These are phyloP conservation scores for Sporobolomyces phaffii DNA, from an alignment of 768 basidiomycete species.

Conservation along the genomic window DNA sequence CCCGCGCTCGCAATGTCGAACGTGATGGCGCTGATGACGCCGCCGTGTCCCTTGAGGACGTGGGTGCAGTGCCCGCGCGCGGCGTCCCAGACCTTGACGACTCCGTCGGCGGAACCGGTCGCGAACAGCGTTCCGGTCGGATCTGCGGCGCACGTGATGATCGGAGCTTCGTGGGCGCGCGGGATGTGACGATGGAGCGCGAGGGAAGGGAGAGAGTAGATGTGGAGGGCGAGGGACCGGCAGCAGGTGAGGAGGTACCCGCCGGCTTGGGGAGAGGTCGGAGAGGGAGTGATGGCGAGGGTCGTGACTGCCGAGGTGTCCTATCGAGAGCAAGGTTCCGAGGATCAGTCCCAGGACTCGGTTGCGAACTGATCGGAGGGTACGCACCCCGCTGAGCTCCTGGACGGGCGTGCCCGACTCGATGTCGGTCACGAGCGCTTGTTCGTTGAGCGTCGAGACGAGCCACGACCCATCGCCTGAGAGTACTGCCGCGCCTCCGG, in stretches of 20 bases:
- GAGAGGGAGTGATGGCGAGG: constrained; percentile 70
- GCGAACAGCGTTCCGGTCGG: constrained; percentile 85
- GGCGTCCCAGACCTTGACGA: constrained; percentile 95
- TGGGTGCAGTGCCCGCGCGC: constrained; percentile 82
- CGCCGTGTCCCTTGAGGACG: constrained; percentile 91
- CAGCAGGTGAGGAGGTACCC: constrained; percentile 70
- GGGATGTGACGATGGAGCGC: constrained; percentile 58
- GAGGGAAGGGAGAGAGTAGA: constrained; percentile 66
- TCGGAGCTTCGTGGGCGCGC: constrained; percentile 85
- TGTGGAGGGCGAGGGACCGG: constrained; percentile 68
- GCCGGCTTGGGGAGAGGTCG: constrained; percentile 49
- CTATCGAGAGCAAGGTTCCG: constrained; percentile 48
- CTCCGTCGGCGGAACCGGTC: constrained; percentile 90
- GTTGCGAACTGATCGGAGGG: constrained; percentile 35
- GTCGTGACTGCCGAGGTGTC: constrained; percentile 79
- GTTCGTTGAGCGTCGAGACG: constrained; percentile 79
- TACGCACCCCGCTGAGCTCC: constrained; percentile 75
- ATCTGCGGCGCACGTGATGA: constrained; percentile 78
- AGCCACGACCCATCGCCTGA: constrained; percentile 71
- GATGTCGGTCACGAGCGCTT: constrained; percentile 76
- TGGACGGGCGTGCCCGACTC: constrained; percentile 66
- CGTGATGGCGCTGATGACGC: constrained; percentile 83
- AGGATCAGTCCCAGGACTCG: background rate
- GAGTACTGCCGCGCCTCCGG: constrained; percentile 75
- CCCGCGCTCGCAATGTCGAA: constrained; percentile 66